Conservation (phyloP, 73 alveolate genomes). For the Paramecium sonneborni region DNA sequence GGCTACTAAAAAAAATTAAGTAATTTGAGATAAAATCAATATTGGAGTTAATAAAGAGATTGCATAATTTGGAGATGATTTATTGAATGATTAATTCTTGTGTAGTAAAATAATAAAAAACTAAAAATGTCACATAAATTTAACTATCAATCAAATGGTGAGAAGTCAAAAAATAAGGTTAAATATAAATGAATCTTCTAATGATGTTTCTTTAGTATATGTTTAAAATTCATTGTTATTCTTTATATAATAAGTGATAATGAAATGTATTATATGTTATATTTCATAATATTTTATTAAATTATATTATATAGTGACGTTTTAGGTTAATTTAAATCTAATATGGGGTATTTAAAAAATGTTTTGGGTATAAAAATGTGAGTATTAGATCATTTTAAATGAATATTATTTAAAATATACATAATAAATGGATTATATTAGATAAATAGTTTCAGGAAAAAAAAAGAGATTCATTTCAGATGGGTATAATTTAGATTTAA, state of each 20-base stretch:
- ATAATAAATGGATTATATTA: conserved; percentile 55
- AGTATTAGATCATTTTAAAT: not conserved
- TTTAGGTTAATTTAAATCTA: not conserved
- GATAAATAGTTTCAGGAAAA: conserved; percentile 70
- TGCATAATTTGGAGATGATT: not conserved
- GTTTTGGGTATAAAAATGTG: not conserved
- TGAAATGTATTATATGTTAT: not conserved
- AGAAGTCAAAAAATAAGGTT: not conserved
- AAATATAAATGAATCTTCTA: not conserved
- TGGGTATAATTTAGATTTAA: conserved; percentile 77
- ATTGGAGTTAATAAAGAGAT: not conserved
- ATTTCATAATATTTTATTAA: not conserved
- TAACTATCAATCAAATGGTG: not conserved
- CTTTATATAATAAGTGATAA: too few species aligned
- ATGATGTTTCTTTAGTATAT: not conserved
- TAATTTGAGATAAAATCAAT: not conserved
- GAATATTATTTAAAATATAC: not conserved
- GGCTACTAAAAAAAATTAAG: not conserved
- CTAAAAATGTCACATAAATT: not conserved
- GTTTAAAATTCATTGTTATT: not conserved
- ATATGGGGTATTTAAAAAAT: not conserved
- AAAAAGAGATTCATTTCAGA: conserved; percentile 72
- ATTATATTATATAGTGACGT: not conserved
- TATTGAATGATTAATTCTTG: too few species aligned
- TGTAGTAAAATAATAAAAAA: not conserved